Base-by-base conservation (phyloP, 1,284 basidiomycete species). In the Ganoderma lingzhi region DNA sequence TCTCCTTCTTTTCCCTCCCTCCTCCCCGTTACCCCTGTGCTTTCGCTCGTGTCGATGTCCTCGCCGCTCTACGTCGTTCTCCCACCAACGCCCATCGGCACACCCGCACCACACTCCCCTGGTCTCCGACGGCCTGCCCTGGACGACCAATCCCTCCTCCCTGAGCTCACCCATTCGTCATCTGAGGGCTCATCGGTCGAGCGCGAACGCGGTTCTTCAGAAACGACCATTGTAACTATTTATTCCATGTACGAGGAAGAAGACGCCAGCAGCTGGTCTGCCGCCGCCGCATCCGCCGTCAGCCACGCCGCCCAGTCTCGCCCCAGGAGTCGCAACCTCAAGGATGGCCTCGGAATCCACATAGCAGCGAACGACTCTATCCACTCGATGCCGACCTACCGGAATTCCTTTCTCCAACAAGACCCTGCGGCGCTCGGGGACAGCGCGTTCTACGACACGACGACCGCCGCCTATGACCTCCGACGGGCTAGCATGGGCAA, bases 241-340 rank as follows among this genome's bases (percentile, higher is more conserved):
- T 94, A 93, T 79, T 93, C 90, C 63, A 94, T 93, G 92, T 94
- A 93, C 68, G 77, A 78, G 64, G 75, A 82, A 64, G 75, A 82
- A 75, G 75, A 81, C 76, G 81, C 74, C 76, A 81, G 78, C 69
- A 82, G 81, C 84, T 82, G 81, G 83, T 79, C 81, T 80, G 76
- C 80, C 75, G 73, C 76, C 67, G 74, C 70, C 67, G 64, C 71
- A 56, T 76, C 80, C 37, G 77, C 76, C 67, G 78, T 78, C 64
- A 82, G 76, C 71, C 75, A 75, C 62, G 70, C 63, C 63, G 59
- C 66, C n/a, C 66, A 71, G 59, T 70, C 72, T 23, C 70, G 70
- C 23, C 70, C 70, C 8, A 48, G 51, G 58, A 71, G 68, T 63
- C 71, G 70, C 55, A 71, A 65, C 32, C 73, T 73, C 59, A 79